phyloP scores from a whole-genome alignment of 176 grass and related monocot genomes.

The Oryza coarctata region DNA sequence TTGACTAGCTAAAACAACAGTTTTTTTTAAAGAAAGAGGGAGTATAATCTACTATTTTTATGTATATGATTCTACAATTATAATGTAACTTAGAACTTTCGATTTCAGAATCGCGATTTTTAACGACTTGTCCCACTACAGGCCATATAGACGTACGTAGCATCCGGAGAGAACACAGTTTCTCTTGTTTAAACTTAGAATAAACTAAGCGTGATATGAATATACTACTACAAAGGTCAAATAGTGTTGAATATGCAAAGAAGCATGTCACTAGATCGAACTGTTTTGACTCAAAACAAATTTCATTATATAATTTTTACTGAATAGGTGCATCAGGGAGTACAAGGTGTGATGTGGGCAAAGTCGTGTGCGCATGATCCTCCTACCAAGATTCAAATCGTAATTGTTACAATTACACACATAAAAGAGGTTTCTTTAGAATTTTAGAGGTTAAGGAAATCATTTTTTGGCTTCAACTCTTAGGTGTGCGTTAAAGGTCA shows the following conservation, averaged over 20 bases:
- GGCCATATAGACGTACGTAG: not conserved
- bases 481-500: not conserved
- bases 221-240: not conserved
- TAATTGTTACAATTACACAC: not conserved
- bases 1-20: no score
- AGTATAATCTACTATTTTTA: no score
- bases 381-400: not conserved
- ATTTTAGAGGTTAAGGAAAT: not conserved
- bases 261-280: not conserved
- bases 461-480: not conserved
- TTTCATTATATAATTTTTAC: not conserved
- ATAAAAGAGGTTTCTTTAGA: not conserved
- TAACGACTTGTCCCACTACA: no score
- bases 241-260: slow-evolving; percentile 7
- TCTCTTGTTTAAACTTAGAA: not conserved
- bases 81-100: no score
- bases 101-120: no score
- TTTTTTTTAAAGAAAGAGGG: no score
- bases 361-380: not conserved
- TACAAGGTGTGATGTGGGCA: not conserved
- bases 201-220: not conserved
- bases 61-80: no score
- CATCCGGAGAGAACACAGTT: not conserved
- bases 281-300: not conserved
- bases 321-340: not conserved